Evolutionary conservation across 2,329 filamentous ascomycete species (phyloP).

Genomic region (Albifimbria verrucaria): DNA sequence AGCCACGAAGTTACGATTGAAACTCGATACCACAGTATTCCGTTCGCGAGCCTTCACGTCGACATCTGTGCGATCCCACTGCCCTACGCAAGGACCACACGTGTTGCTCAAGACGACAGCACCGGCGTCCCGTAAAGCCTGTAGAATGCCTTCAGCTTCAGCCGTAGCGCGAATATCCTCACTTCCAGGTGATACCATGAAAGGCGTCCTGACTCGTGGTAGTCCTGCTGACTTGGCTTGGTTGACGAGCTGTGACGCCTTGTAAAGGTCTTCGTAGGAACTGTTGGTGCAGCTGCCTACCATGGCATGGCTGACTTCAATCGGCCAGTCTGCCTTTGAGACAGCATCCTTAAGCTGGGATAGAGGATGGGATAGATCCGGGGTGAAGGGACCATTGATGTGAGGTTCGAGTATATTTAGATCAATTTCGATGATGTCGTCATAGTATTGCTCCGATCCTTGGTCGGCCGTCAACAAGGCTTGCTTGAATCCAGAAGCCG

Average conservation of each 20-base stretch:
- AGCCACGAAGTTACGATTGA: conserved; percentile 33
- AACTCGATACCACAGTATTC: conserved; percentile 31
- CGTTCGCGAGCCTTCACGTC: conserved; percentile 17
- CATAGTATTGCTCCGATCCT: conserved; percentile 27
- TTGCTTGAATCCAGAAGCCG: conserved; percentile 19
- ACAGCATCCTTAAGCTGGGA: conserved; percentile 24
- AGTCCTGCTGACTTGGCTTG: conserved; percentile 27
- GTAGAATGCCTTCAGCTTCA: conserved; percentile 24
- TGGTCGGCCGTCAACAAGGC: conserved; percentile 22
- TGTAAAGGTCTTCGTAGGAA: conserved; percentile 31
- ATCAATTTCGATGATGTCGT: conserved; percentile 31
- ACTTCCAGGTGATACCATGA: conserved; percentile 29
- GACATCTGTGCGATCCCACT: conserved; percentile 31
- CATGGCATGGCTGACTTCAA: conserved; percentile 23
- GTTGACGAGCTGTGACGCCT: conserved; percentile 21
- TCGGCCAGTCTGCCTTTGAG: conserved; percentile 24
- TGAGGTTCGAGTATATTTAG: conserved; percentile 28
- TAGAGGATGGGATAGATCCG: conserved; percentile 28
- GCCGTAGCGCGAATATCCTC: conserved; percentile 29
- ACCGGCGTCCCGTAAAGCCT: conserved; percentile 23
- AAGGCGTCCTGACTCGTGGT: conserved; percentile 21
- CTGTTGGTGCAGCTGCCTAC: conserved; percentile 33
- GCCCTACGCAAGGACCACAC: conserved; percentile 31
- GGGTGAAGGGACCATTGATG: conserved; percentile 32
- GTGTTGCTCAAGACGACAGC: conserved; percentile 28